phyloP scores from a whole-genome alignment of 768 basidiomycete genomes.

The Trichaptum fuscoviolaceum region DNA sequence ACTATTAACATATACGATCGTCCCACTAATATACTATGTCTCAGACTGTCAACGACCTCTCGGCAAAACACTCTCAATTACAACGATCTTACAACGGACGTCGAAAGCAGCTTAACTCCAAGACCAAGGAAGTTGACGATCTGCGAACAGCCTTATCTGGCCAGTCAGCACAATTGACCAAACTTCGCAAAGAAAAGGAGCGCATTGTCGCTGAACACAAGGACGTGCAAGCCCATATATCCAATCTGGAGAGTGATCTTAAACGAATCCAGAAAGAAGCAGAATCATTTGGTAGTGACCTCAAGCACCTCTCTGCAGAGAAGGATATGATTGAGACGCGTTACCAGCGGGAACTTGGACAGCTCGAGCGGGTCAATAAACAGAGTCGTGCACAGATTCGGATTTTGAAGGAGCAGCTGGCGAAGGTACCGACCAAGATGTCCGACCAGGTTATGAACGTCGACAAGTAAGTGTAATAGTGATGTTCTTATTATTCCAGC shows the following conservation, averaged over 20 bases:
- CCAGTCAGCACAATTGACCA: conserved; percentile 57
- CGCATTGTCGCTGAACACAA: conserved; percentile 57
- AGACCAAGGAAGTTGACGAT: conserved; percentile 68
- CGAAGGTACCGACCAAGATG: conserved; percentile 19
- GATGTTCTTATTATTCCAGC: background rate
- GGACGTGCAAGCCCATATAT: conserved; percentile 63
- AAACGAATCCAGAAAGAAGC: conserved; percentile 71
- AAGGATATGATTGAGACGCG: conserved; percentile 57
- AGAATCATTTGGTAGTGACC: conserved; percentile 70
- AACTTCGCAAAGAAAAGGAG: conserved; percentile 57
- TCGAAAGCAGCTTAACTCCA: conserved; percentile 68
- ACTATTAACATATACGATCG: background rate
- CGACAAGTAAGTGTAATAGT: background rate
- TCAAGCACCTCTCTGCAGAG: conserved; percentile 60
- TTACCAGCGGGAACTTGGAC: conserved; percentile 50
- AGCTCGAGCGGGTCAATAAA: conserved; percentile 59
- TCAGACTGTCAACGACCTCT: conserved; percentile 59
- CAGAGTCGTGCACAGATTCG: conserved; percentile 63
- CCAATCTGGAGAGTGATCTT: conserved; percentile 66
- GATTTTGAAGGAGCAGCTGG: conserved; percentile 61
- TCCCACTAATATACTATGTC: background rate
- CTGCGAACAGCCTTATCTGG: conserved; percentile 62
- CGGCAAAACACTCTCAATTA: conserved; percentile 53
- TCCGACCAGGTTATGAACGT: background rate
- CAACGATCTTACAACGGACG: conserved; percentile 66